Evolutionary conservation across 1,139 yeast species (phyloP), one percentile per base, ranked within the genome.

Genomic region (Candida neerlandica): DNA sequence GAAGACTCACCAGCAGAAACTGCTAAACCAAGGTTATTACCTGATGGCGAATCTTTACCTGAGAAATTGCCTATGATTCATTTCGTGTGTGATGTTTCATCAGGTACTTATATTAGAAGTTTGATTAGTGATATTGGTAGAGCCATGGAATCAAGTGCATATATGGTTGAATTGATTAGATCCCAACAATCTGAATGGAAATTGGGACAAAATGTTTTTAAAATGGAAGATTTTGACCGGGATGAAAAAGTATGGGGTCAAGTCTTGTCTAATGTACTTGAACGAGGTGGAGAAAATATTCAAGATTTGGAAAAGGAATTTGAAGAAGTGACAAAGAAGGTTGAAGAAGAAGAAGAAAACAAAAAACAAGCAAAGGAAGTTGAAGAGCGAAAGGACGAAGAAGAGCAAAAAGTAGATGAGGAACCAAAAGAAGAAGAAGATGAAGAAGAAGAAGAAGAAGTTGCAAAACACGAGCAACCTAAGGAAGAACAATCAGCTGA

Each of bases 71-170:
- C 97, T 1, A 58, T 86, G 50, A 60, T 91, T 35, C 94, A 87
- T 59, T 80, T 94, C 57, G 78, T 79, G 11, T 82, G 96, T 11
- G 81, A 82, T 43, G 99, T 94, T 0, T 88, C 97, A 1, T 90
- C 98, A 0, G 99, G 99, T 1, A 94, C 99, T 0, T 95, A 95
- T 61, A 92, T 95, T 45, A 79, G 99, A 57, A 88, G 97, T 14
- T 72, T 95, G 50, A 78, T 94, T 44, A 90, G 96, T 66, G 99
- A 95, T 61, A 77, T 89, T 45, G 98, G 97, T 1, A 80, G 89
- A 53, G 86, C 94, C 0, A 70, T 92, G 63, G 86, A 86, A 15
- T 82, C 92, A 0, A 83, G 91, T 15, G 91, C 96, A 0, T 92
- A 90, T 62, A 92, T 95, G 97, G 96, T 88, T 9, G 85, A 84